Percentiles rank a stretch among this genome's conserved stretches.
phyloP scores from a whole-genome alignment of 257 asterid genomes.

The Orobanche coerulescens region DNA sequence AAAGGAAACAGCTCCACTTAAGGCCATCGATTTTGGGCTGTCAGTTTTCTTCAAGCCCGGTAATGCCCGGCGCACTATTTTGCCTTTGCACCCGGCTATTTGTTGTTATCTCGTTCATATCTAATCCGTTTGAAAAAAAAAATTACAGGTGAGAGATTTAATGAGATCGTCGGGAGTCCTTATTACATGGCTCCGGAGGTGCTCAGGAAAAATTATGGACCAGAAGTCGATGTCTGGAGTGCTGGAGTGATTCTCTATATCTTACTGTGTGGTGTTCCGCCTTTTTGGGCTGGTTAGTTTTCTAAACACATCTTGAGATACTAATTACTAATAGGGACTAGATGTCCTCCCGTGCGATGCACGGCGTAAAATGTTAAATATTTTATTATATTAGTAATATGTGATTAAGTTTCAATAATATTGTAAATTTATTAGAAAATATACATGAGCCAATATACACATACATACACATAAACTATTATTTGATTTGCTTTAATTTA shows the following conservation, averaged over 20 bases:
- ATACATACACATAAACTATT: no score
- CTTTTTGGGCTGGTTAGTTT: constrained; percentile 53
- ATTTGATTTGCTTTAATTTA: no score
- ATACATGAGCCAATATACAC: no score
- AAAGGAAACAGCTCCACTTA: constrained; percentile 50
- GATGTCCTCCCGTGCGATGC: no score
- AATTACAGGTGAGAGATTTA: constrained; percentile 39
- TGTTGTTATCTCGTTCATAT: not conserved
- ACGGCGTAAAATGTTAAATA: no score
- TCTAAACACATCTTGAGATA: not conserved
- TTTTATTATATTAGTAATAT: no score
- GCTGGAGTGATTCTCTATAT: constrained; percentile 58
- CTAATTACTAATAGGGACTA: not conserved
- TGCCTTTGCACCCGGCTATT: constrained; percentile 1
- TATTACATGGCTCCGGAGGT: constrained; percentile 62
- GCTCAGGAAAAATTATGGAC: constrained; percentile 45
- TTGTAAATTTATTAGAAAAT: no score
- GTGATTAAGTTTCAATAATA: no score
- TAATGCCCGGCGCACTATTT: constrained; percentile 16
- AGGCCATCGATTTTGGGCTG: constrained; percentile 62
- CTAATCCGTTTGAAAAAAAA: constrained; percentile 3
- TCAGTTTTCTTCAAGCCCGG: constrained; percentile 61
- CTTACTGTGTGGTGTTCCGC: constrained; percentile 48
- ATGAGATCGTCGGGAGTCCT: constrained; percentile 63
- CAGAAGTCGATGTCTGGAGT: constrained; percentile 52